Percentiles rank a stretch among this genome's conserved stretches.
phyloP scores from a whole-genome alignment of 306 rosid species.

The Dalbergia oliveri region DNA sequence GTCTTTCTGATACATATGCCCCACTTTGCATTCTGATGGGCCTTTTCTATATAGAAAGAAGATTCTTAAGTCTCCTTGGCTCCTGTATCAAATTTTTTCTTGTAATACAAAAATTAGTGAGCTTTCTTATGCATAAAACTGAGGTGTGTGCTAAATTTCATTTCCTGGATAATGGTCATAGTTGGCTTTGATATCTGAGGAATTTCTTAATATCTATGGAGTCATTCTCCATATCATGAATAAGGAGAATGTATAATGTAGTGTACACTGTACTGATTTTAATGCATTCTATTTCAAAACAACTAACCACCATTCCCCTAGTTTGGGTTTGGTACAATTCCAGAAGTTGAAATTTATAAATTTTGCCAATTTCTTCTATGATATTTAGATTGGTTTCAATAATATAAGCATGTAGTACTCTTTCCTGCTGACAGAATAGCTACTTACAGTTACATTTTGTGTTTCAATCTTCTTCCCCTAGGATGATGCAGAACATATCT shows the following conservation, averaged over 20 bases:
- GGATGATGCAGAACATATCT: slow-evolving; percentile 86
- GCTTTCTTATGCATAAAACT: slow-evolving; percentile 29
- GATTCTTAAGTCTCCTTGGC: slow-evolving; percentile 7
- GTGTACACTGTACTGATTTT: not conserved
- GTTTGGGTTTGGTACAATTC: slow-evolving; percentile 27
- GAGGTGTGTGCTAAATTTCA: slow-evolving; percentile 34
- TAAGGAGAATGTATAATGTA: slow-evolving; percentile 11
- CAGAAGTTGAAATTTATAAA: slow-evolving; percentile 6
- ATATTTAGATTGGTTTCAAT: slow-evolving; percentile 21
- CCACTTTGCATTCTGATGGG: slow-evolving; percentile 18
- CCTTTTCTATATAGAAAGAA: not conserved
- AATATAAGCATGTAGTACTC: slow-evolving; percentile 17
- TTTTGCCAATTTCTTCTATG: slow-evolving; percentile 18
- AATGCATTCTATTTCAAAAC: slow-evolving; percentile 31
- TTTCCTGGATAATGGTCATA: slow-evolving; percentile 13
- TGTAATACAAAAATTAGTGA: too few species aligned
- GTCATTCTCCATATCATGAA: slow-evolving; percentile 28
- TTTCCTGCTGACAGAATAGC: slow-evolving; percentile 22
- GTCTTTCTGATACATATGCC: not conserved
- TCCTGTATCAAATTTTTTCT: slow-evolving; percentile 1
- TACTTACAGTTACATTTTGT: slow-evolving; percentile 7
- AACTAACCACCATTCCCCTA: slow-evolving; percentile 4
- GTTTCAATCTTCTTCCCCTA: slow-evolving; percentile 46
- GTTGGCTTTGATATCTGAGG: slow-evolving; percentile 28
- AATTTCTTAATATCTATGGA: slow-evolving; percentile 14